Conservation (phyloP, 805 yeast genomes). For the Teunomyces pallodes region DNA sequence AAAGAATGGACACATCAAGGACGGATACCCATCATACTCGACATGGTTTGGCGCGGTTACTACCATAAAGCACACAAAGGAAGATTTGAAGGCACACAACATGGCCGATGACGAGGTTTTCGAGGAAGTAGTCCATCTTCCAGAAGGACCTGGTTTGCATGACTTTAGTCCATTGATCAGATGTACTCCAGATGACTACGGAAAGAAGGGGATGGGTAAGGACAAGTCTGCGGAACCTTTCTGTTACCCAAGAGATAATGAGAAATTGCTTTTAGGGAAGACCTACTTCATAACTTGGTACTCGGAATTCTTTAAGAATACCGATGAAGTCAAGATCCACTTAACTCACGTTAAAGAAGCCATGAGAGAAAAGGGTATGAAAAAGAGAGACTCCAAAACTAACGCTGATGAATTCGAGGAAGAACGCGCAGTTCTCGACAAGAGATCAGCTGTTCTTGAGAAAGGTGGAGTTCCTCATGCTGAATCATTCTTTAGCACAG, state of each 20-base stretch:
- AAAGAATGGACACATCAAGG: conserved; percentile 67
- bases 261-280: conserved; percentile 53
- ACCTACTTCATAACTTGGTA: conserved; percentile 83
- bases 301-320: conserved; percentile 58
- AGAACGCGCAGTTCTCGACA: background rate
- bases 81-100: conserved; percentile 69
- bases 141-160: conserved; percentile 74
- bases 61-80: conserved; percentile 54
- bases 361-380: conserved; percentile 54
- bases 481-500: conserved; percentile 61
- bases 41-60: conserved; percentile 75
- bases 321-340: conserved; percentile 63
- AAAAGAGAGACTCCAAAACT: conserved; percentile 31
- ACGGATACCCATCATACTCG: conserved; percentile 67
- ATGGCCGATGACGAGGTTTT: conserved; percentile 59
- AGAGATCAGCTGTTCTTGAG: conserved; percentile 34
- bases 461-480: conserved; percentile 33
- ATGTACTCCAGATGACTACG: conserved; percentile 79
- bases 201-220: conserved; percentile 60
- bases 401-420: conserved; percentile 10
- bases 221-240: conserved; percentile 68
- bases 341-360: conserved; percentile 62
- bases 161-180: conserved; percentile 74
- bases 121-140: conserved; percentile 52
- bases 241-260: conserved; percentile 72